These are phyloP conservation scores for Petunia axillaris DNA, from an alignment of 257 asterid species.

Conservation along the genomic window DNA sequence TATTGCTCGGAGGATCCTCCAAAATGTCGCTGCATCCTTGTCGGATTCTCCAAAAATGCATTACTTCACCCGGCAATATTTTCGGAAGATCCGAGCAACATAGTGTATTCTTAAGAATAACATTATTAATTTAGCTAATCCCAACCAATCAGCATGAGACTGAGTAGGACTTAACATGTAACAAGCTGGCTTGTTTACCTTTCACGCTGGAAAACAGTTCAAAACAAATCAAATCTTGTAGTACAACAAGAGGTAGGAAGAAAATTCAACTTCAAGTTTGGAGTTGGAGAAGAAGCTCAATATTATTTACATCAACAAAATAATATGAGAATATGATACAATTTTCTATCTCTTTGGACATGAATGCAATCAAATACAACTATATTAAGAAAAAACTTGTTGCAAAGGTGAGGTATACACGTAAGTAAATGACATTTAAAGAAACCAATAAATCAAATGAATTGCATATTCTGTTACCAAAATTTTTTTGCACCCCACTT, in stretches of 20 bases:
- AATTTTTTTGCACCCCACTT: neutral
- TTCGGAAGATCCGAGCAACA: too few relatives aligned
- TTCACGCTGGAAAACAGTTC: neutral
- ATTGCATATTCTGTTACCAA: slow-evolving; percentile 4
- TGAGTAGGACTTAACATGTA: too few relatives aligned
- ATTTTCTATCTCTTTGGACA: neutral
- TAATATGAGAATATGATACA: slow-evolving; percentile 20
- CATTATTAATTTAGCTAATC: too few relatives aligned
- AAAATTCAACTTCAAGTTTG: neutral
- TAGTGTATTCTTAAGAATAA: too few relatives aligned
- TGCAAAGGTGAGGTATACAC: neutral
- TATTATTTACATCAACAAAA: neutral
- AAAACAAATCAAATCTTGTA: neutral
- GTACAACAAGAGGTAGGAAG: neutral
- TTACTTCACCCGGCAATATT: too few relatives aligned
- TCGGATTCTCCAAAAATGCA: too few relatives aligned
- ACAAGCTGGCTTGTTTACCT: too few relatives aligned
- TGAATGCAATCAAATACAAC: neutral
- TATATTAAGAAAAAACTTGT: neutral
- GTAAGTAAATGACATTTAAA: slow-evolving; percentile 8
- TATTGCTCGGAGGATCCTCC: too few relatives aligned
- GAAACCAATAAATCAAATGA: slow-evolving; percentile 23
- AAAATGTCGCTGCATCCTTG: too few relatives aligned
- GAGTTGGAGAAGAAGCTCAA: neutral
- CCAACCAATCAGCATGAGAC: too few relatives aligned